Evolutionary conservation across 371 early-diverging fungal genomes (phyloP).

Genomic region (Capillidium heterosporum): DNA sequence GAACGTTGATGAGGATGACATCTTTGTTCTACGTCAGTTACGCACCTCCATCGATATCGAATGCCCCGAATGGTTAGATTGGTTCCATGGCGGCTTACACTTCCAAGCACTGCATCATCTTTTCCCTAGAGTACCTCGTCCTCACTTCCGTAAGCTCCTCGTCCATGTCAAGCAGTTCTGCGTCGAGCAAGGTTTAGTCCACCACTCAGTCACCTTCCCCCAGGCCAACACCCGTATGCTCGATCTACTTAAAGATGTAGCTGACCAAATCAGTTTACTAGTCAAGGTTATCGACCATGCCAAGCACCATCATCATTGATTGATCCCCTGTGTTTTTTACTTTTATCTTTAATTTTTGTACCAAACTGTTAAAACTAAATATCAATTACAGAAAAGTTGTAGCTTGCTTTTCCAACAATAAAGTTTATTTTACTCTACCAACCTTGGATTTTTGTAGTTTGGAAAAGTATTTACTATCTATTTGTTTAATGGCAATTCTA

Average conservation of each 20-base stretch:
- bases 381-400: too few relatives aligned
- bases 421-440: too few relatives aligned
- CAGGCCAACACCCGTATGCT: constrained; percentile 50
- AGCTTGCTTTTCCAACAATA: too few relatives aligned
- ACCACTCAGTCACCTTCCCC: constrained; percentile 46
- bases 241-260: constrained; percentile 40
- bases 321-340: too few relatives aligned
- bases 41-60: constrained; percentile 95
- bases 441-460: too few relatives aligned
- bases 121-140: constrained; percentile 83
- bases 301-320: constrained; percentile 14
- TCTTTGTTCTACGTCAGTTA: constrained; percentile 65
- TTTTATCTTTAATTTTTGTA: too few relatives aligned
- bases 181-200: constrained; percentile 38
- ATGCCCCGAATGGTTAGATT: constrained; percentile 85
- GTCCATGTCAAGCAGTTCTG: constrained; percentile 63
- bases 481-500: too few relatives aligned
- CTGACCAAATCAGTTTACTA: constrained; percentile 45
- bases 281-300: constrained; percentile 34
- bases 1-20: constrained; percentile 47
- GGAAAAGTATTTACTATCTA: too few relatives aligned
- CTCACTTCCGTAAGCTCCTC: constrained; percentile 52
- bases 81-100: constrained; percentile 94
- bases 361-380: too few relatives aligned
- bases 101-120: constrained; percentile 93